Conservation (phyloP, 2,329 filamentous ascomycete species). For the Botrytis byssoidea region DNA sequence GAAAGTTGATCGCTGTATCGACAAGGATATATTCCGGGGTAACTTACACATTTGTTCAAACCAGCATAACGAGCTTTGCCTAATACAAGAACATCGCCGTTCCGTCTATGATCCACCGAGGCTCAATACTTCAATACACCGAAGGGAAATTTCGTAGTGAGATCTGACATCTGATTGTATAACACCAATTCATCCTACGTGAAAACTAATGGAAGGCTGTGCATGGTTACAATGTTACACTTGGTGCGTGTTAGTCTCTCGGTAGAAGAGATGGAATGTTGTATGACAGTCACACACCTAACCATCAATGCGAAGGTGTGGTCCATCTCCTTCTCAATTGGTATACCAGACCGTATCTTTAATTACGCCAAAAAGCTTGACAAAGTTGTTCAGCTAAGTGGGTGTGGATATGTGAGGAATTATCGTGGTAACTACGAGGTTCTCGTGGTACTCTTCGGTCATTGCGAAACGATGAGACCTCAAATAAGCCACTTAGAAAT, state of each 20-base stretch:
- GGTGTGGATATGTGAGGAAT: background rate
- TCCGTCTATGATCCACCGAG: background rate
- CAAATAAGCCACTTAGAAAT: background rate
- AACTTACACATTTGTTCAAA: background rate
- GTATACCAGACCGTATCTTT: background rate
- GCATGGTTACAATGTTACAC: background rate
- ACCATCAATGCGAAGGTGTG: background rate
- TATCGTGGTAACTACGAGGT: background rate
- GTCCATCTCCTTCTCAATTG: background rate
- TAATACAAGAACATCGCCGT: conserved; percentile 10
- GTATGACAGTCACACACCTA: background rate
- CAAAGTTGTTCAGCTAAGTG: background rate
- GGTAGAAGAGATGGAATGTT: background rate
- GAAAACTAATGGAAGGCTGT: background rate
- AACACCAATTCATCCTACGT: background rate
- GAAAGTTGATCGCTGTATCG: background rate
- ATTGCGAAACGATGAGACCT: background rate
- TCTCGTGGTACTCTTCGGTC: background rate
- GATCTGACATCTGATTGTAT: conserved; percentile 10
- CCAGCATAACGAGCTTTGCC: background rate
- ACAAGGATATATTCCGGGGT: conserved; percentile 13
- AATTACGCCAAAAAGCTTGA: conserved; percentile 14
- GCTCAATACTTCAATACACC: conserved; percentile 8
- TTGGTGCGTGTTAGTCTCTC: background rate
- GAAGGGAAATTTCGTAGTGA: background rate